phyloP scores from a whole-genome alignment of 164 flowering plant genomes.

The Nelumbo lutea region DNA sequence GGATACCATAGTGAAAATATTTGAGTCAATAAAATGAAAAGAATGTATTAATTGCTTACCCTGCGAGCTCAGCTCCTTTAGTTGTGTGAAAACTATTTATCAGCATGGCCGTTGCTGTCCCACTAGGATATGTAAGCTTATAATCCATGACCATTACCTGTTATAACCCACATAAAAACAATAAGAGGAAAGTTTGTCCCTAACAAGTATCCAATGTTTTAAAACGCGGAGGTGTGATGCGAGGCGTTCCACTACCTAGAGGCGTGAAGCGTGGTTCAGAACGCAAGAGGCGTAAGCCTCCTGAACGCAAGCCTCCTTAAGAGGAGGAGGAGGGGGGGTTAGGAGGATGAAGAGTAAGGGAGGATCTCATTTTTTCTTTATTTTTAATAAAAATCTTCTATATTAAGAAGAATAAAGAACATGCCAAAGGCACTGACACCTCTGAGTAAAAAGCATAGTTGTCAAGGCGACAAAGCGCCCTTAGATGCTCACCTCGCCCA shows the following conservation, averaged over 20 bases:
- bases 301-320: no score
- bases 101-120: constrained; percentile 96
- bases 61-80: constrained; percentile 92
- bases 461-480: no score
- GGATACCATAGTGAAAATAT: background rate
- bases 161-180: background rate
- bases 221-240: no score
- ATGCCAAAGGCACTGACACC: background rate
- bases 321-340: no score
- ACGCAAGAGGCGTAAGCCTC: no score
- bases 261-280: no score
- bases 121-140: constrained; percentile 96
- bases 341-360: no score
- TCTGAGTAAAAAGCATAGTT: no score
- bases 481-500: no score
- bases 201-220: background rate
- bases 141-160: constrained; percentile 94
- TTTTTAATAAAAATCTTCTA: no score
- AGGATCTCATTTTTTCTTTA: background rate
- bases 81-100: constrained; percentile 95
- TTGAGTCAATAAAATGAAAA: background rate
- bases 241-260: no score
- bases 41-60: constrained; percentile 28
- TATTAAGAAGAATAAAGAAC: background rate
- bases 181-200: background rate